phyloP scores from a whole-genome alignment of 2,329 filamentous ascomycete genomes.

The Colletotrichum eleusines region DNA sequence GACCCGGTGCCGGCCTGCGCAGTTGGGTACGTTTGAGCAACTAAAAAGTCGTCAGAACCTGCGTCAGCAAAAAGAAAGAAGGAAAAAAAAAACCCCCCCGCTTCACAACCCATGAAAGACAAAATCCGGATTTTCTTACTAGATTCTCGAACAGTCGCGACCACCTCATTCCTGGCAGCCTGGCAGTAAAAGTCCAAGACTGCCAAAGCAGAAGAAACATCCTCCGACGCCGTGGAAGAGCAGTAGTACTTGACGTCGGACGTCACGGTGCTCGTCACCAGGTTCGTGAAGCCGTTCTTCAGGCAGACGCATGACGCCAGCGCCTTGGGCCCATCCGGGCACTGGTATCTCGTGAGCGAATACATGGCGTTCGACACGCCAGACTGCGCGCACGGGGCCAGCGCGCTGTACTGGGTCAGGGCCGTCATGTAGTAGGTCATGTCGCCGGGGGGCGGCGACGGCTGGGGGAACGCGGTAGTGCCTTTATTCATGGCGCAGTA shows the following conservation, averaged over 20 bases:
- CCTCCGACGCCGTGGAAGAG: constrained; percentile 56
- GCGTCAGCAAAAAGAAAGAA: constrained; percentile 25
- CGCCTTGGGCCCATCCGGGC: constrained; percentile 60
- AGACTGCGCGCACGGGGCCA: constrained; percentile 59
- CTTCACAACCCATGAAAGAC: constrained; percentile 34
- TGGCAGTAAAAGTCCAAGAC: constrained; percentile 64
- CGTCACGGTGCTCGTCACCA: constrained; percentile 58
- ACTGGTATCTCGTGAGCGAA: constrained; percentile 53
- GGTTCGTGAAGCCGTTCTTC: constrained; percentile 60
- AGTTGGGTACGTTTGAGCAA: constrained; percentile 45
- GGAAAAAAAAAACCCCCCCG: background rate
- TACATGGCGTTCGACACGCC: constrained; percentile 58
- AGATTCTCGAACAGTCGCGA: constrained; percentile 57
- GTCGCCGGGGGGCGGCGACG: constrained; percentile 62
- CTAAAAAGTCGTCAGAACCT: constrained; percentile 36
- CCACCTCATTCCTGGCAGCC: constrained; percentile 58
- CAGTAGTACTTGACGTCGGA: constrained; percentile 60
- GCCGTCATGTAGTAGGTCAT: constrained; percentile 69
- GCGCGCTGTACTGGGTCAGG: constrained; percentile 58
- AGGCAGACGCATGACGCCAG: constrained; percentile 66
- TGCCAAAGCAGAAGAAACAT: constrained; percentile 59
- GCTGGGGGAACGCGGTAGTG: constrained; percentile 61
- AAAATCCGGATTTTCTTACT: constrained; percentile 43
- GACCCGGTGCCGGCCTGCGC: constrained; percentile 36
- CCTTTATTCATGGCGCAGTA: constrained; percentile 65